These are phyloP conservation scores for Penicillium pulvis DNA, from an alignment of 495 filamentous ascomycete genomes.

Conservation along the genomic window DNA sequence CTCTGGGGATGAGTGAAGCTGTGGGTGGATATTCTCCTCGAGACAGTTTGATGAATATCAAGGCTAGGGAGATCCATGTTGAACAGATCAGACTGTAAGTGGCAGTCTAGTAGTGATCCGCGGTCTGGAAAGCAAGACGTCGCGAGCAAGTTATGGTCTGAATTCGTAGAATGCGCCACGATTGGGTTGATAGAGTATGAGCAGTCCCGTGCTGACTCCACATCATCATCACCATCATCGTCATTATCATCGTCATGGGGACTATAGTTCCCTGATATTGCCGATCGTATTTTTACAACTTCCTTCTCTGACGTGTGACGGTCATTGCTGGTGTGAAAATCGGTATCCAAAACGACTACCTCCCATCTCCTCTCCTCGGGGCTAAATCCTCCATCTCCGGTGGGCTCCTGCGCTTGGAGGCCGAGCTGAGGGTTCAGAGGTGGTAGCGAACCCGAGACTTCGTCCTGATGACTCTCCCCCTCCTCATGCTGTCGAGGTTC, in stretches of 20 bases:
- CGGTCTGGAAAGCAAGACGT: not conserved
- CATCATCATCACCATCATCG: too few species aligned
- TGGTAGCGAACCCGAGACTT: not conserved
- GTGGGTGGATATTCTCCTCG: not conserved
- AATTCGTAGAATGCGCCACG: not conserved
- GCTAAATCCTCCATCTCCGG: not conserved
- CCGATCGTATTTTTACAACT: not conserved
- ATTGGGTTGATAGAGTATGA: not conserved
- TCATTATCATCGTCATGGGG: not conserved
- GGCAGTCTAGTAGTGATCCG: not conserved
- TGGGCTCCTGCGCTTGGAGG: not conserved
- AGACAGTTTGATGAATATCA: not conserved
- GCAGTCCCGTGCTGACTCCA: not conserved
- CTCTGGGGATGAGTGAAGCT: slow-evolving; percentile 22
- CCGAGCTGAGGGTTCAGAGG: not conserved
- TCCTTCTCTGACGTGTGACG: not conserved
- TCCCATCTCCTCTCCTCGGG: not conserved
- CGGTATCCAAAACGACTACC: not conserved
- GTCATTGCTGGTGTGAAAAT: not conserved
- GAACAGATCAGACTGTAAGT: not conserved
- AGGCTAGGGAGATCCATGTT: not conserved
- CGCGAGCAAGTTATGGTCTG: not conserved
- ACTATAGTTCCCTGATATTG: not conserved
- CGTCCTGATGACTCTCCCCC: slow-evolving; percentile 9
- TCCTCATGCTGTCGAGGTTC: slow-evolving; percentile 1